Base-by-base conservation (phyloP, 257 asterid species). In the Salvia hispanica region DNA sequence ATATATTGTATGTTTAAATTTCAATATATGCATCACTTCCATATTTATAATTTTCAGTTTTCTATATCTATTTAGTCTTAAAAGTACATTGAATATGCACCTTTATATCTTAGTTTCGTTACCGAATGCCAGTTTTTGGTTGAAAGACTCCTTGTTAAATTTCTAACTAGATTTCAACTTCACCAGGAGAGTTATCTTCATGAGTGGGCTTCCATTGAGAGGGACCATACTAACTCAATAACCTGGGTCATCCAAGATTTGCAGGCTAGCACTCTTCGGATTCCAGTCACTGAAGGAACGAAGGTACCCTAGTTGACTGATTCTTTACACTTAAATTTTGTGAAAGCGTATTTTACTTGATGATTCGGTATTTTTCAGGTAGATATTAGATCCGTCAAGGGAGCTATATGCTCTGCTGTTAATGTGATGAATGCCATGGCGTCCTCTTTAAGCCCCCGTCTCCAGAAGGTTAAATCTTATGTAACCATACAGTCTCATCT, bases 281-380 rank as follows among this genome's bases (percentile, higher is more conserved):
- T 92, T 82, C 98, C 98, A 36, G 73, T 88, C 67, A 78, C 85
- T n/a, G 85, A 78, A 66, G 96, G 93, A 52, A 92, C 91, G 69
- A 83, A 76, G 85, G 98, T 89, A 87, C 72, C 82, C 16, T 52
- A 45, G 64, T 75, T 60, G 59, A 69, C 43, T 57, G 62, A 25
- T 25, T 2, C 31, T 25, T 25, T 25, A 25, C 31, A 25, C 31
- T 25, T 25, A 25, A 44, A 28, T 69, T 66, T 59, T 62, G 15
- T 47, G 18, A 58, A 28, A 47, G 15, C 44, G 55, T 39, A 45
- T 51, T 51, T 66, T 36, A 37, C 55, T 62, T 64, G 63, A 52
- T 58, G 70, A 46, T 53, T 59, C 13, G 66, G 7, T 51, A 43
- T 39, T 79, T 64, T 74, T 42, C 85, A 93, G 97, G 91, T 76